Conservation (phyloP, 495 filamentous ascomycete species). For the Chaetomium fimeti region DNA sequence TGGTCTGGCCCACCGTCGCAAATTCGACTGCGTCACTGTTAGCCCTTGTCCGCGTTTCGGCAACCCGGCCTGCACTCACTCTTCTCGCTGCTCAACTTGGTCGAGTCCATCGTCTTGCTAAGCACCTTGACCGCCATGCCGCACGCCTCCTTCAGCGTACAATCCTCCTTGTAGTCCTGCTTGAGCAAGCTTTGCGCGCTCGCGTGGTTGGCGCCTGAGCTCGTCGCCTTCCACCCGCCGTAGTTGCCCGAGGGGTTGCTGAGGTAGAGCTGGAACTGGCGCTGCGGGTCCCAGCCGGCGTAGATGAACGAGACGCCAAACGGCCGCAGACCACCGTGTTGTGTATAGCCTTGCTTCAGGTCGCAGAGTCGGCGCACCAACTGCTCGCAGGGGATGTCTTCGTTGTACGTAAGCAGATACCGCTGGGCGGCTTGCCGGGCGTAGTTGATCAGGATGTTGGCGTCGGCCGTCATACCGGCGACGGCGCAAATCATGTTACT, state of each 20-base stretch:
- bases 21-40: slow-evolving; percentile 74
- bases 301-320: slow-evolving; percentile 99
- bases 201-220: slow-evolving; percentile 95
- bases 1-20: slow-evolving; percentile 94
- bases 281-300: slow-evolving; percentile 90
- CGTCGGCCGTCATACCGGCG: slow-evolving; percentile 98
- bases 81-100: slow-evolving; percentile 97
- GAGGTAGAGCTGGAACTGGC: slow-evolving; percentile 98
- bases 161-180: slow-evolving; percentile 99
- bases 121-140: slow-evolving; percentile 97
- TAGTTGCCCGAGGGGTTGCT: slow-evolving; percentile 99
- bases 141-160: slow-evolving; percentile 91
- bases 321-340: slow-evolving; percentile 94
- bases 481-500: slow-evolving; percentile 99
- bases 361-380: slow-evolving; percentile 96
- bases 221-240: slow-evolving; percentile 98
- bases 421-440: slow-evolving; percentile 93
- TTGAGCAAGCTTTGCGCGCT: slow-evolving; percentile 96
- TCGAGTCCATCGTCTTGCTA: slow-evolving; percentile 99
- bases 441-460: slow-evolving; percentile 99
- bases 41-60: slow-evolving; percentile 8
- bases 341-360: slow-evolving; percentile 98
- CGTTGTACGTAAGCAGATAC: slow-evolving; percentile 98
- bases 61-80: slow-evolving; percentile 53
- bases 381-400: slow-evolving; percentile 99